Evolutionary conservation across 495 filamentous ascomycete genomes (phyloP).

Genomic region (Cairneyella variabilis): DNA sequence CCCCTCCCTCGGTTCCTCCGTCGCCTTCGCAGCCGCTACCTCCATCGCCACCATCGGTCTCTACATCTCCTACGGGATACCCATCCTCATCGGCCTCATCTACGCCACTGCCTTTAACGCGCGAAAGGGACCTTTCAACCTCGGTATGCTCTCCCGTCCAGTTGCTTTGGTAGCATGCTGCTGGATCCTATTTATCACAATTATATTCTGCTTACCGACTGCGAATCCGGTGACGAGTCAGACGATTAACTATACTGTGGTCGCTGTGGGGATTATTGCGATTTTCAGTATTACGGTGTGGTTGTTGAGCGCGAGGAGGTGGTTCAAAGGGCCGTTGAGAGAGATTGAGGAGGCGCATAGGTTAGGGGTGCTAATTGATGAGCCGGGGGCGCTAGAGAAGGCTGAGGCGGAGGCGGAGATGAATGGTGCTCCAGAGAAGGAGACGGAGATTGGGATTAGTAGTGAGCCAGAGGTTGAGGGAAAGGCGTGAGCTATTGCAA

Average conservation of each 20-base stretch:
- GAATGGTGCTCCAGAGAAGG: neutral
- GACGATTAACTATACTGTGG: constrained; percentile 58
- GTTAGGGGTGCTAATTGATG: constrained; percentile 42
- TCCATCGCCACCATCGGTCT: constrained; percentile 62
- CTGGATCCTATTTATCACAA: constrained; percentile 54
- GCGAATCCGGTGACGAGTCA: constrained; percentile 53
- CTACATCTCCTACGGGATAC: constrained; percentile 61
- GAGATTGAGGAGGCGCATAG: constrained; percentile 48
- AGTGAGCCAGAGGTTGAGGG: neutral
- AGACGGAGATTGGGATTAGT: neutral
- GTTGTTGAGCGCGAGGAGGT: constrained; percentile 47
- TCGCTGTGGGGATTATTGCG: constrained; percentile 57
- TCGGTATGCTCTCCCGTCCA: constrained; percentile 49
- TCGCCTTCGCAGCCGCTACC: constrained; percentile 59
- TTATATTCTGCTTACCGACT: constrained; percentile 63
- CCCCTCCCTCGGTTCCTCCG: constrained; percentile 55
- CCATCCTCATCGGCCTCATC: constrained; percentile 54
- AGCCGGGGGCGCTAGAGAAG: constrained; percentile 45
- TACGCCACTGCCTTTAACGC: constrained; percentile 39
- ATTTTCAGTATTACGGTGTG: constrained; percentile 40
- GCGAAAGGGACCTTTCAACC: constrained; percentile 50
- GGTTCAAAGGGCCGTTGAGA: constrained; percentile 54
- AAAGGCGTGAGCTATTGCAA: too few relatives aligned
- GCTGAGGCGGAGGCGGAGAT: constrained; percentile 27
- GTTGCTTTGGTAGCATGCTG: constrained; percentile 47